A percentile compares a stretch with the other conserved stretches of the same genome.
Evolutionary conservation across 805 yeast genomes (phyloP).

Genomic region (Saccharomycopsis fermentans): DNA sequence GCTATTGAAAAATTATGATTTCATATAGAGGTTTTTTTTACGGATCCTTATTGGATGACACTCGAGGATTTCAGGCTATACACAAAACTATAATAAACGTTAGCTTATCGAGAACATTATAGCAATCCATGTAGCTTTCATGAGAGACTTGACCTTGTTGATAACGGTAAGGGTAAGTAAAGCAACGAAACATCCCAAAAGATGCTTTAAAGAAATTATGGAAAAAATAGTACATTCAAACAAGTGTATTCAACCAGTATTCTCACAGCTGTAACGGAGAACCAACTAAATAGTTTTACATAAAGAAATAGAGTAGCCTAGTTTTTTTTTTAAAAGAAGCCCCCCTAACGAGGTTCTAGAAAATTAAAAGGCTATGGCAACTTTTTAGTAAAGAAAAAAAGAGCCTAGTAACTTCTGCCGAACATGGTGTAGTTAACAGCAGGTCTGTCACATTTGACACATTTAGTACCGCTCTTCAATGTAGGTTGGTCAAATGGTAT

Average conservation of each 20-base stretch:
- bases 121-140: too few relatives aligned
- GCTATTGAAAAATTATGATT: background rate
- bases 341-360: background rate
- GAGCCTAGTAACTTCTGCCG: constrained; percentile 70
- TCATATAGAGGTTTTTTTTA: background rate
- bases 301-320: too few relatives aligned
- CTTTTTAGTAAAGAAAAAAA: background rate
- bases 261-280: too few relatives aligned
- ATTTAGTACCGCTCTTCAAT: constrained; percentile 67
- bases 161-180: too few relatives aligned
- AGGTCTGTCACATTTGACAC: constrained; percentile 70
- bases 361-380: background rate
- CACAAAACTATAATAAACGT: background rate
- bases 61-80: background rate
- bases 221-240: too few relatives aligned
- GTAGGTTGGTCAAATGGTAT: constrained; percentile 90
- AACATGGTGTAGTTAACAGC: constrained; percentile 89
- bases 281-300: too few relatives aligned
- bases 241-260: too few relatives aligned
- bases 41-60: background rate
- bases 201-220: too few relatives aligned
- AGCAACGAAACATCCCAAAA: too few relatives aligned
- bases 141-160: too few relatives aligned
- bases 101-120: background rate
- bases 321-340: too few relatives aligned